Evolutionary conservation across 108 stramenopile genomes (phyloP), one percentile per base, ranked within the genome.

Genomic region (Schizochytrium sp.): DNA sequence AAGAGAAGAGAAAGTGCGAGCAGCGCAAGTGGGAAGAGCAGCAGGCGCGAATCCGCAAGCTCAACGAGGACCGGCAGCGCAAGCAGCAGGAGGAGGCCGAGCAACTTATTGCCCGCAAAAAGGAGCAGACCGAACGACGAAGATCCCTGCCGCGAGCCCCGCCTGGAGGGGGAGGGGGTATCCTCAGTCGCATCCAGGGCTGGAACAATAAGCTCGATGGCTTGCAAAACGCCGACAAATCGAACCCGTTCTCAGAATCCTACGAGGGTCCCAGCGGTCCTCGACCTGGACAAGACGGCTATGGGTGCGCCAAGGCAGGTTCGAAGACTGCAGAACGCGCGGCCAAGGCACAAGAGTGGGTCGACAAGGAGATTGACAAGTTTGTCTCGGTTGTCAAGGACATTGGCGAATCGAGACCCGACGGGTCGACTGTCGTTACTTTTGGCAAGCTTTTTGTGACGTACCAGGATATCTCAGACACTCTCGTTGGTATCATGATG

Each of bases 291-390:
- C 43, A 83, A 53, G 76, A 83, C 19, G 76, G 76, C 19, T 83
- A 83, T 23, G 76, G 76, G 10, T 28, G 76, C 51, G 48, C 76
- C 51, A 83, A 83, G 76, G 76, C 45, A 6, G 76, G 76, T 12
- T 53, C 76, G 19, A 83, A 83, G 28, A 83, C 76, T 83, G 76
- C 76, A 8, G 76, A 83, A 23, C 76, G 76, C n/a, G 76, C 76
- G 16, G 51, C 45, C 45, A 83, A 53, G 23, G 76, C 76, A 12
- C 76, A 83, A 45, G 76, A 47, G 48, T 83, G 76, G 76, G 76
- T 83, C 76, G 76, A 83, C 76, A 83, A 83, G 51, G 76, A 83
- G 28, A 83, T 83, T 23, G 23, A 83, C 23, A 83, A 83, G n/a
- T 83, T 83, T 4, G 48, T 83, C 23, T n/a, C 23, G 23, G 76